These are phyloP conservation scores for Stachybotrys echinatus DNA, from an alignment of 2,329 filamentous ascomycete genomes.

Conservation along the genomic window DNA sequence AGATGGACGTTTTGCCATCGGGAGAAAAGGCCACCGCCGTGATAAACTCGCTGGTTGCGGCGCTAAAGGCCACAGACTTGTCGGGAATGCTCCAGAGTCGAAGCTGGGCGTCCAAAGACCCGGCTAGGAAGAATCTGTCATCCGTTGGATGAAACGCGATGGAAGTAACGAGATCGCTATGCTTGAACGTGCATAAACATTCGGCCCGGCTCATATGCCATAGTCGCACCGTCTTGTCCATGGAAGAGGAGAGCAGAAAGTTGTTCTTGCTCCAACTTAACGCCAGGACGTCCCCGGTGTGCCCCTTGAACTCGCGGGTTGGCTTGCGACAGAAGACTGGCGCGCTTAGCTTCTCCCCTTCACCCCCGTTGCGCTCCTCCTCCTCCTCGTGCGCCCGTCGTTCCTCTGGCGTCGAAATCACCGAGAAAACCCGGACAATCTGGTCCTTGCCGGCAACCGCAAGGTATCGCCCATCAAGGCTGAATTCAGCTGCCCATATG, in stretches of 20 bases:
- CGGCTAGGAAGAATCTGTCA: constrained; percentile 93
- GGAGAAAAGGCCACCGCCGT: constrained; percentile 93
- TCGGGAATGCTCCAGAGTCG: constrained; percentile 96
- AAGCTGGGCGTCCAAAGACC: constrained; percentile 82
- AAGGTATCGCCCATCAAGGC: constrained; percentile 82
- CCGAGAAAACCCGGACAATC: constrained; percentile 81
- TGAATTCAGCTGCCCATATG: constrained; percentile 91
- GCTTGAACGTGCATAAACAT: constrained; percentile 89
- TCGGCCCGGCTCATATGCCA: constrained; percentile 87
- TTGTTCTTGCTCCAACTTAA: constrained; percentile 99
- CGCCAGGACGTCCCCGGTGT: constrained; percentile 81
- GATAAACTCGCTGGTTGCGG: constrained; percentile 76
- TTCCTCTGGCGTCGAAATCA: constrained; percentile 78
- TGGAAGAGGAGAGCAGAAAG: constrained; percentile 89
- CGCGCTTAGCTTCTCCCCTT: constrained; percentile 67
- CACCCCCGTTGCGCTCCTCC: constrained; percentile 22
- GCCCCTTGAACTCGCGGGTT: constrained; percentile 73
- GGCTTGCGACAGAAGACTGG: constrained; percentile 84
- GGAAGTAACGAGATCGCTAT: constrained; percentile 91
- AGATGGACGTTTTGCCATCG: constrained; percentile 84
- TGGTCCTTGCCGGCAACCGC: constrained; percentile 90
- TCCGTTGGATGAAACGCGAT: constrained; percentile 93
- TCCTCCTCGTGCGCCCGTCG: constrained; percentile 68
- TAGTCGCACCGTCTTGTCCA: constrained; percentile 94
- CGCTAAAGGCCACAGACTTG: constrained; percentile 82